Evolutionary conservation across 2,329 filamentous ascomycete genomes (phyloP).

Genomic region (Hymenoscyphus scutula): DNA sequence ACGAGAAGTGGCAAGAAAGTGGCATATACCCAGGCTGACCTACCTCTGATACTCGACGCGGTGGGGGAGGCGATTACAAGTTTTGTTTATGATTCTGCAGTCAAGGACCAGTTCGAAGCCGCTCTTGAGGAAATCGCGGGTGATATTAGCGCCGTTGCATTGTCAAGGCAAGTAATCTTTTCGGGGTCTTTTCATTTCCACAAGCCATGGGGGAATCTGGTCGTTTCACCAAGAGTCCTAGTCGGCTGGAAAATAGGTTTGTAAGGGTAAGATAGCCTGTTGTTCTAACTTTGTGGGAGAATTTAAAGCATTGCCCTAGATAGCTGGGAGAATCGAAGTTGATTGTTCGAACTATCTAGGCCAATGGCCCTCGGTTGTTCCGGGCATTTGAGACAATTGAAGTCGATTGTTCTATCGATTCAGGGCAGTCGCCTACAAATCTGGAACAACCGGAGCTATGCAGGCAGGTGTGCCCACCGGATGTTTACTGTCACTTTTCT

Average conservation of each 20-base stretch:
- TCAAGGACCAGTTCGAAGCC: constrained; percentile 45
- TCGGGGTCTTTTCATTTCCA: background rate
- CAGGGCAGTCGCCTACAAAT: too few species aligned
- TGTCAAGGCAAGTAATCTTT: constrained; percentile 40
- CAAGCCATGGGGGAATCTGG: background rate
- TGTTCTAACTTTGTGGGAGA: too few species aligned
- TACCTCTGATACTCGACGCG: constrained; percentile 41
- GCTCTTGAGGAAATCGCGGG: constrained; percentile 58
- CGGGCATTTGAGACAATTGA: too few species aligned
- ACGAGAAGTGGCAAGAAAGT: constrained; percentile 23
- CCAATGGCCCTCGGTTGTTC: background rate
- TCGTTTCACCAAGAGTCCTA: background rate
- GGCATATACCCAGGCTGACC: constrained; percentile 35
- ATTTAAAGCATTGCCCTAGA: too few species aligned
- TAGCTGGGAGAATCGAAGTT: too few species aligned
- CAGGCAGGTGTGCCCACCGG: too few species aligned
- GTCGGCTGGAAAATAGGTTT: too few species aligned
- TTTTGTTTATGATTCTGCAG: constrained; percentile 43
- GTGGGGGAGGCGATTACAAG: constrained; percentile 57
- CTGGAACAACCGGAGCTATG: too few species aligned
- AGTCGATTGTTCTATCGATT: too few species aligned
- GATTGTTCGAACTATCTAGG: background rate
- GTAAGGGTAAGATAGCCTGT: too few species aligned
- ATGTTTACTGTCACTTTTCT: too few species aligned
- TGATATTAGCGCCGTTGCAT: constrained; percentile 48